phyloP scores from a whole-genome alignment of 768 basidiomycete species.

The Tylopilus plumbeoviolaceoides region DNA sequence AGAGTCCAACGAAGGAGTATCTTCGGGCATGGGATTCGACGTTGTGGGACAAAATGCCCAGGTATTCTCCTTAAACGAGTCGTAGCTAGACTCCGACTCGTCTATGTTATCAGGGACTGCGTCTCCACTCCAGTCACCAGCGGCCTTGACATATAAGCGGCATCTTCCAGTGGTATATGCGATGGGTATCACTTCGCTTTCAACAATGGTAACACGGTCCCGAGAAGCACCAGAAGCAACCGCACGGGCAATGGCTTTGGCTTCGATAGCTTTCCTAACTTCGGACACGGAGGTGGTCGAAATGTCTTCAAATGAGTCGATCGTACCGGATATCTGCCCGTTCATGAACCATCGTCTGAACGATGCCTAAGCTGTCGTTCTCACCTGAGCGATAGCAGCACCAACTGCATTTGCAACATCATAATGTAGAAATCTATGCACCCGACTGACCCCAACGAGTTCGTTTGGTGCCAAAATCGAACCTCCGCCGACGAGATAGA shows the following conservation, averaged over 20 bases:
- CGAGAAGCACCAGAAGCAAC: slow-evolving; percentile 43
- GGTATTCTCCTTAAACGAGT: slow-evolving; percentile 4
- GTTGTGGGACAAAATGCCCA: neutral
- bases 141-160: slow-evolving; percentile 54
- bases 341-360: slow-evolving; percentile 1
- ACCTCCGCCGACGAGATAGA: slow-evolving; percentile 63
- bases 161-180: slow-evolving; percentile 33
- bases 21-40: slow-evolving; percentile 7
- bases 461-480: slow-evolving; percentile 51
- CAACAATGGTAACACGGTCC: slow-evolving; percentile 44
- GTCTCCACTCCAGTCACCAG: slow-evolving; percentile 45
- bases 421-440: slow-evolving; percentile 48
- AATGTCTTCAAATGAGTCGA: slow-evolving; percentile 44
- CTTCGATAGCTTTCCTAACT: slow-evolving; percentile 33
- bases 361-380: neutral
- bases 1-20: slow-evolving; percentile 12
- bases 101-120: slow-evolving; percentile 21
- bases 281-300: slow-evolving; percentile 31
- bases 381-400: slow-evolving; percentile 11
- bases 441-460: slow-evolving; percentile 50
- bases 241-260: slow-evolving; percentile 39
- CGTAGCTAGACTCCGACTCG: slow-evolving; percentile 1
- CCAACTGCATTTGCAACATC: slow-evolving; percentile 64
- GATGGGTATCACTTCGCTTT: slow-evolving; percentile 50
- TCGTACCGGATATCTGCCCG: slow-evolving; percentile 38